Conservation (phyloP, 2,329 filamentous ascomycete species). For the Xenosphaeropsis pyriputrescens region DNA sequence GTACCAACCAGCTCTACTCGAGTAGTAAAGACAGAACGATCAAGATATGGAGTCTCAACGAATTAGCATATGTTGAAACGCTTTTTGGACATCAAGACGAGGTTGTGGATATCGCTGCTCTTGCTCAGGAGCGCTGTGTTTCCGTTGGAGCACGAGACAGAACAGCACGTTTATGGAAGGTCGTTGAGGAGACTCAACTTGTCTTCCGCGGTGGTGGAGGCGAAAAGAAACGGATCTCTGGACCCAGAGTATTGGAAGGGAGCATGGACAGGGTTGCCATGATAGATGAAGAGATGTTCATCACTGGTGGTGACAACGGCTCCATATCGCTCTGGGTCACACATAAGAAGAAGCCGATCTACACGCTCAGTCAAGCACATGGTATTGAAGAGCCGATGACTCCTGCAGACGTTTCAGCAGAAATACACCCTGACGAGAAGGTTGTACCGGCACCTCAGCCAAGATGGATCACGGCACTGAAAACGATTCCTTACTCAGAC, state of each 20-base stretch:
- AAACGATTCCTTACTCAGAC: slow-evolving; percentile 79
- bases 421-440: slow-evolving; percentile 43
- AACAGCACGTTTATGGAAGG: slow-evolving; percentile 89
- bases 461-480: slow-evolving; percentile 80
- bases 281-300: slow-evolving; percentile 76
- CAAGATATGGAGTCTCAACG: slow-evolving; percentile 88
- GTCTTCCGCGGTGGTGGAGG: slow-evolving; percentile 79
- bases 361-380: slow-evolving; percentile 67
- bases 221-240: slow-evolving; percentile 32
- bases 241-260: slow-evolving; percentile 46
- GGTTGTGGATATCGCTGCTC: slow-evolving; percentile 69
- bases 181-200: slow-evolving; percentile 86
- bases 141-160: slow-evolving; percentile 84
- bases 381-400: slow-evolving; percentile 62
- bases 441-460: slow-evolving; percentile 52
- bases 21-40: slow-evolving; percentile 84
- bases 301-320: slow-evolving; percentile 89
- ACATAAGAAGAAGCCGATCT: slow-evolving; percentile 88
- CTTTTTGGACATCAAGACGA: slow-evolving; percentile 92
- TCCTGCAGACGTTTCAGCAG: slow-evolving; percentile 60
- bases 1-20: slow-evolving; percentile 85
- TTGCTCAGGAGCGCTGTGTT: slow-evolving; percentile 77
- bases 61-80: slow-evolving; percentile 88
- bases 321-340: slow-evolving; percentile 75
- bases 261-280: slow-evolving; percentile 87